These are phyloP conservation scores for Populus simonii DNA, from an alignment of 345 rosid species.

Conservation along the genomic window DNA sequence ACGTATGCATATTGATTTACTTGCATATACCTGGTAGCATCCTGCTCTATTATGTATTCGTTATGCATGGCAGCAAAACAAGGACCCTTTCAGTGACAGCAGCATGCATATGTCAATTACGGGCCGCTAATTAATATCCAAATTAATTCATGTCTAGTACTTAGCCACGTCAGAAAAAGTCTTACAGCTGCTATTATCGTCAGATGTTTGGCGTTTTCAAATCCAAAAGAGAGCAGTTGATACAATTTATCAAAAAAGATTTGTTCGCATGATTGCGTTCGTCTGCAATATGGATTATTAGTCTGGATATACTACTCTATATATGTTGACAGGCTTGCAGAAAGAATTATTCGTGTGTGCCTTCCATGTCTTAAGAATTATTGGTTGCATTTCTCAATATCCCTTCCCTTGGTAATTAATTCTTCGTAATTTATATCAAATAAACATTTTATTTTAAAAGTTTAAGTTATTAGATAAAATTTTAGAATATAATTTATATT, in stretches of 20 bases:
- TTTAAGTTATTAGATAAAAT: no score
- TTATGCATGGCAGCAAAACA: neutral
- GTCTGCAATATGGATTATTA: neutral
- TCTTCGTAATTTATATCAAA: neutral
- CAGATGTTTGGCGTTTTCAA: constrained; percentile 2
- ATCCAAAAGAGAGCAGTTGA: neutral
- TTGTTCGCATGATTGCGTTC: neutral
- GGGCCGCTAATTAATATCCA: neutral
- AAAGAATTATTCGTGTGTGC: neutral
- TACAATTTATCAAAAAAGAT: neutral
- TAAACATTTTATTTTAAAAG: no score
- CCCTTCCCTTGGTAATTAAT: neutral
- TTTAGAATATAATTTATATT: no score
- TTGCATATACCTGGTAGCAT: neutral
- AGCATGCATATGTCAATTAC: neutral
- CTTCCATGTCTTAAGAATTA: neutral
- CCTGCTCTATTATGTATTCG: neutral
- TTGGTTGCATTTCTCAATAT: neutral
- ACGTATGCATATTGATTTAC: neutral
- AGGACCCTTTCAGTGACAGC: neutral
- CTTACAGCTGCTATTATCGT: neutral
- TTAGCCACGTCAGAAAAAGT: neutral
- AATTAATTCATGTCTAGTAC: neutral
- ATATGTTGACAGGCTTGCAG: neutral
- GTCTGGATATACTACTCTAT: neutral